Conservation (phyloP, 1,284 basidiomycete genomes). For the Hortiboletus rubellus region DNA sequence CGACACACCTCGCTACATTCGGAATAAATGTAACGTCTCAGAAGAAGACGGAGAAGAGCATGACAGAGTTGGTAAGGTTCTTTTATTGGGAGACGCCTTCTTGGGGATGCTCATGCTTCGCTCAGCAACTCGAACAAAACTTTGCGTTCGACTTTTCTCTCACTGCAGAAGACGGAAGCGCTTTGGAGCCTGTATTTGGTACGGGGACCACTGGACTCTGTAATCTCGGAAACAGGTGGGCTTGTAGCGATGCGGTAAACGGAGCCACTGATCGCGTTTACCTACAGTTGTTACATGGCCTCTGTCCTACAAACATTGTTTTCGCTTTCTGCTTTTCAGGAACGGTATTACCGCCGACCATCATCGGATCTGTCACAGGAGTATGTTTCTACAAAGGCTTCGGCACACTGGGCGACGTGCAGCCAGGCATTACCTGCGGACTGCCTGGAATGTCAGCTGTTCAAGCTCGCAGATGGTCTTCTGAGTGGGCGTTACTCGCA, state of each 20-base stretch:
- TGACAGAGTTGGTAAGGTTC: no score
- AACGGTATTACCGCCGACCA: slow-evolving; percentile 56
- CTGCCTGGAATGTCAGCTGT: slow-evolving; percentile 94
- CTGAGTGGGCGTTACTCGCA: slow-evolving; percentile 90
- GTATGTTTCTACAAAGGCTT: slow-evolving; percentile 40
- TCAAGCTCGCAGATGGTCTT: slow-evolving; percentile 91
- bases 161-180: slow-evolving; percentile 86
- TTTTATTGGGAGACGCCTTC: no score
- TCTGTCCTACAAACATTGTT: slow-evolving; percentile 91
- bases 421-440: slow-evolving; percentile 70
- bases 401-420: slow-evolving; percentile 67
- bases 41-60: no score
- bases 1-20: no score
- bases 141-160: no score
- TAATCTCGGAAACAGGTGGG: slow-evolving; percentile 91
- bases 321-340: slow-evolving; percentile 75
- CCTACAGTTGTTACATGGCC: slow-evolving; percentile 90
- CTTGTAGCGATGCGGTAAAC: background rate
- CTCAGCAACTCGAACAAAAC: no score
- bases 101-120: no score
- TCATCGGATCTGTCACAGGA: slow-evolving; percentile 2
- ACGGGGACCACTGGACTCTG: slow-evolving; percentile 86
- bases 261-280: slow-evolving; percentile 4
- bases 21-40: no score
- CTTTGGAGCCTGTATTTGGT: slow-evolving; percentile 87